phyloP scores from a whole-genome alignment of 441 rosid species.

The Codiaeum variegatum region DNA sequence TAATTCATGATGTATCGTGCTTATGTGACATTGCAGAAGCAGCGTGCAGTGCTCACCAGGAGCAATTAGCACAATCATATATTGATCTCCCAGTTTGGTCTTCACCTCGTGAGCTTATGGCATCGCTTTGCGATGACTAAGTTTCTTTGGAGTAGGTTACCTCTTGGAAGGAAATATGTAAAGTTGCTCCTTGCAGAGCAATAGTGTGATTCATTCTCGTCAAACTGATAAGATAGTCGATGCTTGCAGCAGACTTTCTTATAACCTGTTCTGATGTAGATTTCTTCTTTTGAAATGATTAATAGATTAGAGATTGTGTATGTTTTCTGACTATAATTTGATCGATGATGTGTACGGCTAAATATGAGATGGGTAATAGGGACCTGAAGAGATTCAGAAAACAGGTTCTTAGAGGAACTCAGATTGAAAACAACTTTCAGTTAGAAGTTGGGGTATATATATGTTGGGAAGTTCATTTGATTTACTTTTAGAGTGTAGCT shows the following conservation, averaged over 20 bases:
- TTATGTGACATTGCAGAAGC: slow-evolving; percentile 67
- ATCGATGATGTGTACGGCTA: slow-evolving; percentile 3
- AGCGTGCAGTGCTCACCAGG: slow-evolving; percentile 44
- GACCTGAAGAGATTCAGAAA: not conserved
- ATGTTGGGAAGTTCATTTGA: not conserved
- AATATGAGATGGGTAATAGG: slow-evolving; percentile 10
- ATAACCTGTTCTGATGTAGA: slow-evolving; percentile 17
- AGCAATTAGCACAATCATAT: slow-evolving; percentile 34
- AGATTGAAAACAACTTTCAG: not conserved
- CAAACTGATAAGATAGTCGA: not conserved
- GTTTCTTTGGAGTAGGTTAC: slow-evolving; percentile 1
- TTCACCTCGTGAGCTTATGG: slow-evolving; percentile 60
- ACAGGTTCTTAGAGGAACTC: not conserved
- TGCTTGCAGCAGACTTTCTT: slow-evolving; percentile 17
- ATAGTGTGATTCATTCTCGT: slow-evolving; percentile 10
- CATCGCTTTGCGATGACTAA: slow-evolving; percentile 51
- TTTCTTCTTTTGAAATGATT: not conserved
- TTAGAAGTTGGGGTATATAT: not conserved
- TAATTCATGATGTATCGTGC: slow-evolving; percentile 44
- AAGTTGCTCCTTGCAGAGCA: slow-evolving; percentile 1
- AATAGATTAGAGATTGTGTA: not conserved
- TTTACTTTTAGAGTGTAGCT: not conserved
- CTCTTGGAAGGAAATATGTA: slow-evolving; percentile 8
- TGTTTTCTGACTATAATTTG: not conserved
- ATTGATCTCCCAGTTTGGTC: slow-evolving; percentile 65